phyloP scores from a whole-genome alignment of 2,329 filamentous ascomycete genomes.

The Epichloe sibirici region DNA sequence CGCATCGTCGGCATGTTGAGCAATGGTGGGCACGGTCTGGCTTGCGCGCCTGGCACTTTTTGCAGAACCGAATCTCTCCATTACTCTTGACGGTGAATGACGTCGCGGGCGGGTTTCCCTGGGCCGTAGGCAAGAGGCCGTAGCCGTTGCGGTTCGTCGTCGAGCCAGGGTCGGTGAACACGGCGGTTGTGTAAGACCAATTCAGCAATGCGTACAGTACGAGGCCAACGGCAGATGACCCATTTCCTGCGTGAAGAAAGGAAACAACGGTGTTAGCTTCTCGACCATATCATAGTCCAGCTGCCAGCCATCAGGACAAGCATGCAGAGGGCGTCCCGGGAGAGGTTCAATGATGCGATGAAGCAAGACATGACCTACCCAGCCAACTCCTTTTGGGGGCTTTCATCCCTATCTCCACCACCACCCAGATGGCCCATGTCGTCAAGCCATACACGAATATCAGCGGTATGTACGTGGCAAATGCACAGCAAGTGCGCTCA shows the following conservation, averaged over 20 bases:
- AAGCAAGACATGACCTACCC: constrained; percentile 27
- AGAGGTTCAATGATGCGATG: not conserved
- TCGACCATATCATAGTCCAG: not conserved
- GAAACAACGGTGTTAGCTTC: not conserved
- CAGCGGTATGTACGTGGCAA: constrained; percentile 74
- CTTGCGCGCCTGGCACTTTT: constrained; percentile 91
- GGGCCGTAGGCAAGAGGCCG: constrained; percentile 60
- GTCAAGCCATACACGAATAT: constrained; percentile 79
- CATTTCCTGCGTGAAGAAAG: constrained; percentile 29
- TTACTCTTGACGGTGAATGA: constrained; percentile 88
- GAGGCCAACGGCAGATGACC: constrained; percentile 51
- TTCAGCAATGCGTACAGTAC: constrained; percentile 68
- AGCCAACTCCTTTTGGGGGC: constrained; percentile 42
- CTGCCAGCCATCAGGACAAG: not conserved
- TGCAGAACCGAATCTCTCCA: constrained; percentile 81
- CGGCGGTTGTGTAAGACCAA: constrained; percentile 81
- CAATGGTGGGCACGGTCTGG: constrained; percentile 95
- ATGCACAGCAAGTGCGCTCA: constrained; percentile 74
- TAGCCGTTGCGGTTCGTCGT: constrained; percentile 58
- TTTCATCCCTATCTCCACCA: constrained; percentile 57
- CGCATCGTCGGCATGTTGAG: constrained; percentile 84
- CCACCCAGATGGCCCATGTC: constrained; percentile 89
- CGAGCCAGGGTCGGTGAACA: constrained; percentile 81
- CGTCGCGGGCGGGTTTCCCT: constrained; percentile 41
- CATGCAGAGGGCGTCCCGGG: not conserved